Percentiles rank a stretch among this genome's conserved stretches.
These are phyloP conservation scores for Pulveroboletus sp. DNA, from an alignment of 768 basidiomycete species.

Conservation along the genomic window DNA sequence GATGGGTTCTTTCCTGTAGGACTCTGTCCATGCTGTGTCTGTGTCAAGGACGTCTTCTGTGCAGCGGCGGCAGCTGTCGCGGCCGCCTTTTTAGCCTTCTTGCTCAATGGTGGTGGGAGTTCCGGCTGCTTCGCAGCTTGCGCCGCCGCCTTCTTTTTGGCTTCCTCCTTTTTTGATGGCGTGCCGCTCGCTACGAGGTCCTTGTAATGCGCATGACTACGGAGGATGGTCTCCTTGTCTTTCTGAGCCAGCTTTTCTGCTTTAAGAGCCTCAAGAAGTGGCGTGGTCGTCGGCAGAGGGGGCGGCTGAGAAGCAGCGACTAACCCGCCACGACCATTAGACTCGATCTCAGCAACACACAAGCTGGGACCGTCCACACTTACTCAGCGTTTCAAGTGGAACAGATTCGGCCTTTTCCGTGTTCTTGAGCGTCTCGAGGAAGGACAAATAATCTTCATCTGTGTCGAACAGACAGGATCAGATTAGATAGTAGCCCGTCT, in stretches of 20 bases:
- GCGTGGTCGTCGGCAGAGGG: slow-evolving; percentile 74
- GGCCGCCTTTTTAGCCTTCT: slow-evolving; percentile 31
- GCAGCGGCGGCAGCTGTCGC: slow-evolving; percentile 11
- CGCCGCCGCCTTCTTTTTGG: slow-evolving; percentile 31
- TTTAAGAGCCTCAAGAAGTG: slow-evolving; percentile 89
- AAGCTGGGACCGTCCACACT: background rate
- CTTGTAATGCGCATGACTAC: slow-evolving; percentile 71
- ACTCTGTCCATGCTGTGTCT: slow-evolving; percentile 2
- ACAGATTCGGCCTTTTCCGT: slow-evolving; percentile 49
- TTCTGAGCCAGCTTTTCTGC: slow-evolving; percentile 63
- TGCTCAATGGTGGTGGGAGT: slow-evolving; percentile 27
- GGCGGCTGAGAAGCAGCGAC: slow-evolving; percentile 62
- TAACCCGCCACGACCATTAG: slow-evolving; percentile 21
- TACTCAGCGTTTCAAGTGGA: slow-evolving; percentile 52
- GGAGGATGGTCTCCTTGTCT: slow-evolving; percentile 68
- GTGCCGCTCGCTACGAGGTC: slow-evolving; percentile 34
- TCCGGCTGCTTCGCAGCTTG: slow-evolving; percentile 30
- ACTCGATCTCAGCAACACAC: background rate
- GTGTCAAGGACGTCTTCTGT: slow-evolving; percentile 20
- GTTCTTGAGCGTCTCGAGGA: slow-evolving; percentile 67
- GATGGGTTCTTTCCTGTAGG: slow-evolving; percentile 1
- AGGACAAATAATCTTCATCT: slow-evolving; percentile 85
- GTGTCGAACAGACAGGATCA: slow-evolving; percentile 24
- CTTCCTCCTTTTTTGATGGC: slow-evolving; percentile 36
- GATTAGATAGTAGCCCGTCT: background rate